Evolutionary conservation across 805 yeast species (phyloP).

Genomic region (Starmerella asiatica): DNA sequence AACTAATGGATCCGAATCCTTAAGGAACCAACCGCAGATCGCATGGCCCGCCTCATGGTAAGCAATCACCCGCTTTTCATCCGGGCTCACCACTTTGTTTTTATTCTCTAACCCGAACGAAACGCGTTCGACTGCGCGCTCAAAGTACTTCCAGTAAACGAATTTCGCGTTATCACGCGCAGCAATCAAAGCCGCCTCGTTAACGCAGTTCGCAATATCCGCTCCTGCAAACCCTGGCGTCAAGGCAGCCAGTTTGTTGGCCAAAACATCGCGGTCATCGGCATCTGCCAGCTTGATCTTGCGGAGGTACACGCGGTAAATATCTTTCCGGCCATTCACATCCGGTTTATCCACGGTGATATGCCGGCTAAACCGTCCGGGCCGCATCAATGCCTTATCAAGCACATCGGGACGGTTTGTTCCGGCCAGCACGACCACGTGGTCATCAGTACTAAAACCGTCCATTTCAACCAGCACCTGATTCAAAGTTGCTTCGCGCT

Average conservation of each 20-base stretch:
- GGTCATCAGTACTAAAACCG: conserved; percentile 82
- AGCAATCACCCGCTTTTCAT: conserved; percentile 83
- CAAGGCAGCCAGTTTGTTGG: conserved; percentile 83
- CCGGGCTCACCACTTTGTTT: conserved; percentile 65
- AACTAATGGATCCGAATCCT: conserved; percentile 81
- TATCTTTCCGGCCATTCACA: conserved; percentile 85
- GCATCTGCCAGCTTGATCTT: conserved; percentile 48
- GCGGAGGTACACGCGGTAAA: conserved; percentile 71
- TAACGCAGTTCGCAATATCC: conserved; percentile 91
- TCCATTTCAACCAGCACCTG: conserved; percentile 98
- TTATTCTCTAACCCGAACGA: conserved; percentile 93
- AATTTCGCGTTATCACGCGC: conserved; percentile 66
- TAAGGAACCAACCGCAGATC: conserved; percentile 89
- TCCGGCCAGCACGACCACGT: conserved; percentile 94
- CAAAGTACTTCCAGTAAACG: conserved; percentile 72
- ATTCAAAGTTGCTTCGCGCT: conserved; percentile 89
- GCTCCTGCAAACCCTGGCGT: conserved; percentile 99
- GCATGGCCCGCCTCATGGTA: conserved; percentile 99
- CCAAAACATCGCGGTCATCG: conserved; percentile 38
- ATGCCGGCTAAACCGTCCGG: conserved; percentile 95
- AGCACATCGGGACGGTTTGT: conserved; percentile 90
- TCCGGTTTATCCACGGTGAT: conserved; percentile 87
- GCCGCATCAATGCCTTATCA: conserved; percentile 86
- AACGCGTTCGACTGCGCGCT: conserved; percentile 92
- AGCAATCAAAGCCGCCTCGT: conserved; percentile 94